Evolutionary conservation across 1,284 basidiomycete genomes (phyloP), one percentile per base, ranked within the genome.

Genomic region (Sporisorium graminicola): DNA sequence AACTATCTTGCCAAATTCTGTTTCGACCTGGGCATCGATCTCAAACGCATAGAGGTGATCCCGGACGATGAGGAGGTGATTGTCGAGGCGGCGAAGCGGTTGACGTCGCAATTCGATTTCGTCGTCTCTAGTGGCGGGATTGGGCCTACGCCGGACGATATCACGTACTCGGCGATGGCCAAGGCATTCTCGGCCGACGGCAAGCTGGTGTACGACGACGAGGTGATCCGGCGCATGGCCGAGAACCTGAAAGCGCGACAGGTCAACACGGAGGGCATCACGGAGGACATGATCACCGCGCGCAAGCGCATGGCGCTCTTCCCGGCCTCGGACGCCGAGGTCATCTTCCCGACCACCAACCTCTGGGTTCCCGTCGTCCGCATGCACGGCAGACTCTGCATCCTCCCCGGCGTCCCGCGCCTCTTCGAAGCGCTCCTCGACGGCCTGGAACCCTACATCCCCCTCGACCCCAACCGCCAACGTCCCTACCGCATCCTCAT

Each of bases 11-110:
- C 88, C n/a, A 80, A 81, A 56, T 79, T 80, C 59, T 85, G 84
- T 57, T 85, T 85, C 56, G 74, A 80, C 44, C 71, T 79, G 0
- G 84, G 83, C 12, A 80, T 85, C 47, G 78, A 83, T 24, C 52
- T 83, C 67, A 86, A 88, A 22, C 62, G 77, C n/a, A 91, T 97
- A 82, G 94, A 98, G 81, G 94, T 98, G 56, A 92, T 98, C 57
- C 88, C 95, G 1, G 95, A 98, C 82, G 91, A 94, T 59, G 92
- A 94, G 82, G 90, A 90, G 12, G 92, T 94, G 84, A 98, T 97
- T 73, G 88, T 93, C 65, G 93, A 96, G 83, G 93, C 95, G 1
- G 93, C 93, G 35, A 88, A 90, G 57, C 89, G 94, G 6, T 90
- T 98, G 88, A 91, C 92, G n/a, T 0, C 0, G 0, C 51, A 59